Evolutionary conservation across 108 stramenopile genomes (phyloP).

Genomic region (Nitzschia palea): DNA sequence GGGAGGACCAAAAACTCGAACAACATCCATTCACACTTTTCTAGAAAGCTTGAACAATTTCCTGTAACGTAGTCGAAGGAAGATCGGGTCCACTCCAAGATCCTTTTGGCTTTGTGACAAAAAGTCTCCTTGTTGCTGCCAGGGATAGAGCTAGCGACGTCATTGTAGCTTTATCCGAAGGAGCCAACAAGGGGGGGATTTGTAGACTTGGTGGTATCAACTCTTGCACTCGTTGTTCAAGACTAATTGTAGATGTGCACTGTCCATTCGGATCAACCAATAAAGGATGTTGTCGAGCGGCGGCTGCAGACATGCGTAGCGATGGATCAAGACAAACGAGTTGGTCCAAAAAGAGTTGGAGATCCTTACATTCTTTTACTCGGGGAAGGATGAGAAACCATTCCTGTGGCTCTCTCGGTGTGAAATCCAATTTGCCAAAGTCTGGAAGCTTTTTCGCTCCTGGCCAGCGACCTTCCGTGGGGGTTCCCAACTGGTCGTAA

Average conservation of each 20-base stretch:
- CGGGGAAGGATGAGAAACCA: slow-evolving; percentile 33
- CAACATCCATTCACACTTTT: not conserved
- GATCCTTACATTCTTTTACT: slow-evolving; percentile 18
- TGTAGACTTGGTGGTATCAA: slow-evolving; percentile 22
- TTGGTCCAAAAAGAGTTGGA: slow-evolving; percentile 30
- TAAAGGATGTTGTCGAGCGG: slow-evolving; percentile 42
- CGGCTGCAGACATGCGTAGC: slow-evolving; percentile 44
- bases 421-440: slow-evolving; percentile 63
- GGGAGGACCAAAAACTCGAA: too few species aligned
- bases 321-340: slow-evolving; percentile 61
- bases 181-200: slow-evolving; percentile 16
- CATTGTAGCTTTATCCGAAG: not conserved
- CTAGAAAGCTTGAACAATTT: not conserved
- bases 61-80: slow-evolving; percentile 2
- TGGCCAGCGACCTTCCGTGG: slow-evolving; percentile 59
- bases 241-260: not conserved
- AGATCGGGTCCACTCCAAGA: slow-evolving; percentile 8
- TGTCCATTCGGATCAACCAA: too few species aligned
- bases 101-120: not conserved
- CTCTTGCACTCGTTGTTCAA: not conserved
- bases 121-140: slow-evolving; percentile 7
- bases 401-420: slow-evolving; percentile 26
- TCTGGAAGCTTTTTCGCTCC: slow-evolving; percentile 48
- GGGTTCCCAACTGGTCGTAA: slow-evolving; percentile 67
- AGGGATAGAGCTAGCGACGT: slow-evolving; percentile 1